Percentiles rank a stretch among this genome's conserved stretches.
phyloP scores from a whole-genome alignment of 139 green algal genomes.

The Raphidocelis subcapitata region DNA sequence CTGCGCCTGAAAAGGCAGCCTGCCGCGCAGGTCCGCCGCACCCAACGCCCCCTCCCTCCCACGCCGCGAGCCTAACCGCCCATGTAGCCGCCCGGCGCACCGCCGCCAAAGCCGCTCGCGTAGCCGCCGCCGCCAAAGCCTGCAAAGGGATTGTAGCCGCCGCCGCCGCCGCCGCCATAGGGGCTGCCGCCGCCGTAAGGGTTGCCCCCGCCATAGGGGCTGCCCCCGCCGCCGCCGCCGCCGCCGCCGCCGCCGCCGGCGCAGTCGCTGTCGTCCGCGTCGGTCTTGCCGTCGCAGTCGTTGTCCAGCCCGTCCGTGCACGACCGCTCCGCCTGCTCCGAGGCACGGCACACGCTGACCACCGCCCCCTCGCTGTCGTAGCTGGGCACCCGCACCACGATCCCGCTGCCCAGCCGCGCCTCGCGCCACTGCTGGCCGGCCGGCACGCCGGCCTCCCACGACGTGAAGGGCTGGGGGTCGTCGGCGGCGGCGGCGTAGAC shows the following conservation, averaged over 20 bases:
- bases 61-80: no score
- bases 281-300: slow-evolving; percentile 41
- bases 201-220: neutral
- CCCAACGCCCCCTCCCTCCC: no score
- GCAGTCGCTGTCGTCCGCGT: slow-evolving; percentile 34
- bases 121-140: no score
- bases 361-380: neutral
- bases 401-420: slow-evolving; percentile 1
- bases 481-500: slow-evolving; percentile 18
- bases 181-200: neutral
- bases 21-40: no score
- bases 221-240: neutral
- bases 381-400: slow-evolving; percentile 11
- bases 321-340: neutral
- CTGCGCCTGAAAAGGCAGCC: no score
- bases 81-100: no score
- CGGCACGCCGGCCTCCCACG: neutral
- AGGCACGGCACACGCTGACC: slow-evolving; percentile 18
- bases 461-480: slow-evolving; percentile 19
- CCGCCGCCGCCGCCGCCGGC: neutral
- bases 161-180: neutral
- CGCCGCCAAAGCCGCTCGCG: no score
- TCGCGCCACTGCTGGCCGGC: slow-evolving; percentile 6
- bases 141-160: no score
- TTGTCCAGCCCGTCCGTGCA: slow-evolving; percentile 34